Percentiles rank a stretch among this genome's conserved stretches.
Evolutionary conservation across 192 early-diverging fungal species (phyloP).

Genomic region (Podila horticola): DNA sequence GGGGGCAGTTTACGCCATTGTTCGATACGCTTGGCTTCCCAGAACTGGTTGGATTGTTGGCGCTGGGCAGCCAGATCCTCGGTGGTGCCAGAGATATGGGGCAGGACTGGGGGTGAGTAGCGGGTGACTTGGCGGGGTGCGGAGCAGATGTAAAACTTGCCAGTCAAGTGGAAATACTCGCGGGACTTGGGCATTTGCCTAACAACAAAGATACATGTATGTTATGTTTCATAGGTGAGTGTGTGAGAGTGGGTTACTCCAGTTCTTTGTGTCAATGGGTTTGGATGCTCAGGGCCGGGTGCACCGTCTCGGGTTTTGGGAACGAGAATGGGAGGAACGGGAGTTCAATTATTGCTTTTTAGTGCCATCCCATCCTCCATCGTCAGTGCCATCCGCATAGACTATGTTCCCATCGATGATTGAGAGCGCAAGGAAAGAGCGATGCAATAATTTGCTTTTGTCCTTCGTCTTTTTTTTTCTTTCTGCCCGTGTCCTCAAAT

Average conservation of each 20-base stretch:
- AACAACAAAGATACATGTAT: background rate
- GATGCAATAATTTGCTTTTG: background rate
- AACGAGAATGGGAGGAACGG: too few relatives aligned
- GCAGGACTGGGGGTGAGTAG: constrained; percentile 67
- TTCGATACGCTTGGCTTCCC: constrained; percentile 70
- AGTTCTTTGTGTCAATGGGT: too few relatives aligned
- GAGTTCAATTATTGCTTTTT: too few relatives aligned
- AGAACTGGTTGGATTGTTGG: constrained; percentile 62
- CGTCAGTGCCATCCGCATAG: too few relatives aligned
- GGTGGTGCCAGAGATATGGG: constrained; percentile 19
- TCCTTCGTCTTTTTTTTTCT: background rate
- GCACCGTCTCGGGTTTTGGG: too few relatives aligned
- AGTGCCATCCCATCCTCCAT: too few relatives aligned
- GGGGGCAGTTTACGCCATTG: constrained; percentile 68
- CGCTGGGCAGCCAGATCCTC: constrained; percentile 25
- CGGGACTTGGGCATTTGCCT: constrained; percentile 78
- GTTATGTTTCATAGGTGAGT: too few relatives aligned
- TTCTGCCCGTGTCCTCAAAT: background rate
- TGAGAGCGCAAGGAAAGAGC: background rate
- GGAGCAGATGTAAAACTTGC: constrained; percentile 76
- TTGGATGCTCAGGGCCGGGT: too few relatives aligned
- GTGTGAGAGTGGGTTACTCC: too few relatives aligned
- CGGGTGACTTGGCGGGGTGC: constrained; percentile 74
- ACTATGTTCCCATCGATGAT: background rate
- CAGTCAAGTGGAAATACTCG: constrained; percentile 73